Evolutionary conservation across 306 rosid genomes (phyloP), one percentile per base, ranked within the genome.

Genomic region (Quercus bicolor): DNA sequence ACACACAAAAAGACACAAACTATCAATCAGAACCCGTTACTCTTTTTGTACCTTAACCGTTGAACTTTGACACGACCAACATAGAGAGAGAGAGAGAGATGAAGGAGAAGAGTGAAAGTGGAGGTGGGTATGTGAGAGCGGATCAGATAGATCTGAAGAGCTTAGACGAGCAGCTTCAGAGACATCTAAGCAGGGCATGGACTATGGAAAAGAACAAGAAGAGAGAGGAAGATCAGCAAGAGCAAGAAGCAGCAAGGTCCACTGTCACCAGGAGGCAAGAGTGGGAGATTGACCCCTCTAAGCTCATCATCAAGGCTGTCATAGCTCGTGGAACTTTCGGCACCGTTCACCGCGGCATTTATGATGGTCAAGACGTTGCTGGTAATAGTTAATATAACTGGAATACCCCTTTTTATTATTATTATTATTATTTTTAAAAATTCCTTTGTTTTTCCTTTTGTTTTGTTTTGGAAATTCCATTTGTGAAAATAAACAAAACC

Each of bases 141-240:
- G 99, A 95, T 88, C 98, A 95, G 79, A 93, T 95, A 89, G 99
- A 95, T 89, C 97, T 95, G 87, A 95, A 95, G 89, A 91, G 99
- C 82, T 87, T 95, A 85, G 99, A 95, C 81, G 99, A 95, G 65
- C 99, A 95, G 81, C 91, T 95, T 4, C 99, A 95, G 84, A 91
- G 94, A 88, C 99, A 95, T 82, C 91, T 93, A 48, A 91, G 82
- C 72, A 87, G 92, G 76, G 88, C 99, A 52, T 91, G 97, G 94
- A 91, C 97, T 19, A 93, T 89, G 99, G 99, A 95, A 85, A 95
- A 91, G 92, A 87, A 83, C 88, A 91, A 93, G 84, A 91, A 77
- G 72, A 83, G 43, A 79, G 92, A 86, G 23, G 89, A 86, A 26
- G 94, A 86, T 12, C 72, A 45, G 15, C 53, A 48, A 48, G 53